Percentiles rank a stretch among this genome's conserved stretches.
Conservation (phyloP, 225 moss, liverwort and hornwort genomes). For the Sphagnum tenellum region DNA sequence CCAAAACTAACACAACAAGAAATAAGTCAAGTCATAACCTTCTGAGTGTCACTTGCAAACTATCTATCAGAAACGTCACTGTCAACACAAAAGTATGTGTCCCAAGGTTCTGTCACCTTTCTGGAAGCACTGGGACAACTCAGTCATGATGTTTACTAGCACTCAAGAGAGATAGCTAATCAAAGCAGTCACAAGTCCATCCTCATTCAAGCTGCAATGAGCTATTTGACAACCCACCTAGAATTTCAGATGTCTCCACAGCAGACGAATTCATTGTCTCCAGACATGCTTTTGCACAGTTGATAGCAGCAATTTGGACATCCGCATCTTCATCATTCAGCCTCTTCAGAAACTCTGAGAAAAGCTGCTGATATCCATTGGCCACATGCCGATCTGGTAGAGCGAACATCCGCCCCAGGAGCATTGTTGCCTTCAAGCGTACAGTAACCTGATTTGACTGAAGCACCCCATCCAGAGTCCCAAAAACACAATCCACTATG, state of each 20-base stretch:
- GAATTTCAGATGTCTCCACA: constrained; percentile 56
- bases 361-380: constrained; percentile 61
- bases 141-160: too few species aligned
- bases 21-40: too few species aligned
- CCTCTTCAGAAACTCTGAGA: constrained; percentile 75
- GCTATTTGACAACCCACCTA: constrained; percentile 31
- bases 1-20: too few species aligned
- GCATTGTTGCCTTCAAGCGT: constrained; percentile 70
- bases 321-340: constrained; percentile 68
- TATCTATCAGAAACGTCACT: too few species aligned
- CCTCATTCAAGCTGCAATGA: too few species aligned
- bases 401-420: constrained; percentile 73
- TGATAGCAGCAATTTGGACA: constrained; percentile 73
- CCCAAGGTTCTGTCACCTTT: too few species aligned
- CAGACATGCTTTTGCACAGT: constrained; percentile 58
- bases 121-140: too few species aligned
- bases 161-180: too few species aligned
- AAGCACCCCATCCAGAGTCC: constrained; percentile 2
- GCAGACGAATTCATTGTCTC: constrained; percentile 44
- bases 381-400: constrained; percentile 73
- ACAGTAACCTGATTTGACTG: constrained; percentile 88
- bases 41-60: too few species aligned
- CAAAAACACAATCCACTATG: too few species aligned
- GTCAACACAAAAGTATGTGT: too few species aligned
- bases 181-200: too few species aligned